Base-by-base conservation (phyloP, 495 filamentous ascomycete genomes). In the Aspergillus avenaceus region DNA sequence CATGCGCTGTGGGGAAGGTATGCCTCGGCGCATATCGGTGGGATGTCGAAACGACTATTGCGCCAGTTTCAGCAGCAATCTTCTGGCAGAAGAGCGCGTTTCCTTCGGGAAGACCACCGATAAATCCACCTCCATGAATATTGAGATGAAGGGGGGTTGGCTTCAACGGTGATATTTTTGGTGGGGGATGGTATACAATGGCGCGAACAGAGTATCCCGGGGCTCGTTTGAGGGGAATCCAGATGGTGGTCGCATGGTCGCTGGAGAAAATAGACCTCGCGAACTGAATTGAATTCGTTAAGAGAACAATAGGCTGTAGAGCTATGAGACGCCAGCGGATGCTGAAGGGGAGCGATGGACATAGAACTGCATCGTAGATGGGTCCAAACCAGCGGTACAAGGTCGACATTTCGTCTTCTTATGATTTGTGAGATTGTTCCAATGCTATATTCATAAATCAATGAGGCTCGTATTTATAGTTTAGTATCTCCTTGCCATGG, bases 51-150 rank as follows among this genome's bases (percentile, higher is more conserved):
- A 53, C 37, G 3, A 53, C 50, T 6, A 53, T 37, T 1, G 50
- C 50, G 3, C 50, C 50, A 12, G 42, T 25, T 22, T 52, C 23
- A 13, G 40, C 18, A 4, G 50, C 50, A 11, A 52, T 22, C 16
- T 45, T 11, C 8, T 32, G 8, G 14, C 50, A 52, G 25, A 52
- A 52, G 1, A 36, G 50, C 8, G 50, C 42, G 25, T 52, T 44
- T 5, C 43, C 43, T 41, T 52, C 50, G 6, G 50, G 50, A 12
- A 52, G 8, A 13, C 50, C 50, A 18, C 50, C 43, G 6, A 52
- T 23, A n/a, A 52, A 52, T 12, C 23, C 50, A 8, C 50, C 50
- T 18, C 50, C 50, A 24, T 52, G 50, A 37, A 53, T 47, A 31
- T 53, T 53, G 8, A 52, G 50, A 37, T 52, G 50, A 6, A 52